Evolutionary conservation across 495 filamentous ascomycete genomes (phyloP).

Genomic region (Peziza echinospora): DNA sequence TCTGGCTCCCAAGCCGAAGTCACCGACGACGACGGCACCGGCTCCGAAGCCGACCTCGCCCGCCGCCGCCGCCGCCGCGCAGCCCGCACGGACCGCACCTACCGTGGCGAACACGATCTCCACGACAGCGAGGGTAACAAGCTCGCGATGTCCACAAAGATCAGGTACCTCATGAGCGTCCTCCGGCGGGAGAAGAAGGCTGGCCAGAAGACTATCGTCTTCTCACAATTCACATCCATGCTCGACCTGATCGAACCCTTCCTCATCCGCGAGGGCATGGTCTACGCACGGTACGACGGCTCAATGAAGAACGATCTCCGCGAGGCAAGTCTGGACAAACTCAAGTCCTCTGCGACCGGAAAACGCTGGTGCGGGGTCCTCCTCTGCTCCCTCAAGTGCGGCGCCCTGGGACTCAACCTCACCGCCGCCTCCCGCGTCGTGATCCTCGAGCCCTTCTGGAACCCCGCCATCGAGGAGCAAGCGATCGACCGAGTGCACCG

Average conservation of each 20-base stretch:
- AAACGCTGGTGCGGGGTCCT: slow-evolving; percentile 40
- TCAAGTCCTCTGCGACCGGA: slow-evolving; percentile 23
- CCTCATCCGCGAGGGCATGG: slow-evolving; percentile 45
- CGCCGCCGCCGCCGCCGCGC: neutral
- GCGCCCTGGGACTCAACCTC: slow-evolving; percentile 74
- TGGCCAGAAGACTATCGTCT: slow-evolving; percentile 86
- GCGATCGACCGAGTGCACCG: slow-evolving; percentile 80
- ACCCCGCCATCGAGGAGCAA: slow-evolving; percentile 83
- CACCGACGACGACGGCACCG: neutral
- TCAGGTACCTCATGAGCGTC: slow-evolving; percentile 58
- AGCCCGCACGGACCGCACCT: neutral
- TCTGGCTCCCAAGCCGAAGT: neutral
- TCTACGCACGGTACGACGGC: slow-evolving; percentile 79
- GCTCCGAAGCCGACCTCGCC: neutral
- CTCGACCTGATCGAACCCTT: slow-evolving; percentile 90
- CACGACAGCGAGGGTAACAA: slow-evolving; percentile 30
- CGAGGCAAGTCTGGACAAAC: slow-evolving; percentile 48
- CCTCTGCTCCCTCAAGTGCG: slow-evolving; percentile 62
- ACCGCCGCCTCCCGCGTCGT: slow-evolving; percentile 75
- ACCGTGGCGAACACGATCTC: slow-evolving; percentile 8
- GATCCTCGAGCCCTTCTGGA: slow-evolving; percentile 77
- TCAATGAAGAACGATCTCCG: slow-evolving; percentile 85
- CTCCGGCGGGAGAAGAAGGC: slow-evolving; percentile 51
- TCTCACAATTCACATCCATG: slow-evolving; percentile 82
- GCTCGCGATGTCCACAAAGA: slow-evolving; percentile 64